Evolutionary conservation across 78 protist species (phyloP).

Genomic region (Dictyostelium capitatum): DNA sequence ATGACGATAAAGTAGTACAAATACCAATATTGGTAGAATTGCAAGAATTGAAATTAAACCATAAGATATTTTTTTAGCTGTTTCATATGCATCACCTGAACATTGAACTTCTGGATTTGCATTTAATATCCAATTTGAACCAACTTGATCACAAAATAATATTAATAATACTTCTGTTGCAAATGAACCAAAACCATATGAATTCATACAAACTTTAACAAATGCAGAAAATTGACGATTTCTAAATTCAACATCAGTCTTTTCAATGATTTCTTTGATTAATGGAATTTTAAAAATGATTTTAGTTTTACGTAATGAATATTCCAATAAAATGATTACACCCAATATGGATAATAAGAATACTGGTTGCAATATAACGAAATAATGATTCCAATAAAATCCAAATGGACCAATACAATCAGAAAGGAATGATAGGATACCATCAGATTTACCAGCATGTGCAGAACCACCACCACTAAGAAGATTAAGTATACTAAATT

Average conservation of each 20-base stretch:
- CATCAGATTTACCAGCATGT: constrained; percentile 4
- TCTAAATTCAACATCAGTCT: constrained; percentile 20
- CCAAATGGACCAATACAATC: constrained; percentile 51
- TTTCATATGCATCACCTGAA: background rate
- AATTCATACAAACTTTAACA: constrained; percentile 71
- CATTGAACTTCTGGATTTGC: constrained; percentile 65
- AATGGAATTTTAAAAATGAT: constrained; percentile 41
- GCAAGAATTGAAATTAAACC: background rate
- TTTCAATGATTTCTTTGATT: background rate
- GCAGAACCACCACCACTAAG: constrained; percentile 36
- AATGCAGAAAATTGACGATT: constrained; percentile 77
- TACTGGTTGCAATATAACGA: constrained; percentile 43
- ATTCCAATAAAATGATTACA: constrained; percentile 16
- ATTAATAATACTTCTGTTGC: constrained; percentile 61
- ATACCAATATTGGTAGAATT: constrained; percentile 30
- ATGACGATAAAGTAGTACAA: background rate
- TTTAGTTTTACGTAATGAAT: constrained; percentile 19
- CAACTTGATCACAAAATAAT: constrained; percentile 52
- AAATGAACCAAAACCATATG: constrained; percentile 67
- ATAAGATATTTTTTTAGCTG: constrained; percentile 1
- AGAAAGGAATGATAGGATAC: constrained; percentile 9
- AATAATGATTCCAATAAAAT: constrained; percentile 64
- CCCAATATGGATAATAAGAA: constrained; percentile 7
- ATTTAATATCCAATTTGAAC: constrained; percentile 20
- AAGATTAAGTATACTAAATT: constrained; percentile 28